Base-by-base conservation (phyloP, 2,329 filamentous ascomycete species). In the Fulvia fulva region DNA sequence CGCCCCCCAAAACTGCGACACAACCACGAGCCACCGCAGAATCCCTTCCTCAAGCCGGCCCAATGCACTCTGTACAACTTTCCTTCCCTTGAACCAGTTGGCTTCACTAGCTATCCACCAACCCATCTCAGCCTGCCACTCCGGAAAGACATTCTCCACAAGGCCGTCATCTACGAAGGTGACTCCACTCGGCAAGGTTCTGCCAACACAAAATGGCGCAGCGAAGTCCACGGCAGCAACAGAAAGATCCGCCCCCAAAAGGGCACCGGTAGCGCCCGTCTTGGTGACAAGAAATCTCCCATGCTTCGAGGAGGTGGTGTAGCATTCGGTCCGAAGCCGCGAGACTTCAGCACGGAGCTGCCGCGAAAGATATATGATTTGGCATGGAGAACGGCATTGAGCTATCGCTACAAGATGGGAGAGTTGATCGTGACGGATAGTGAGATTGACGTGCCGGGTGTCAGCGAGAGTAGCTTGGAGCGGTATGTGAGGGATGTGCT, bases 351-450 rank as follows among this genome's bases (percentile, higher is more conserved):
- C 60, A 95, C 92, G 22, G 83, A 83, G 16, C 80, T 99, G 56
- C 91, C 88, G 68, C 83, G 83, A 71, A 97, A 97, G 79, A 85
- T 96, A 50, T 99, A 99, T 78, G 92, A 97, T 76, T 82, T 95
- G 68, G 94, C 94, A 9, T 97, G 91, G 90, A 86, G 94, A 71
- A 97, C 89, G 45, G 94, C 94, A 11, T 82, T 99, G 64, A 94
- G 89, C 70, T 96, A 96, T 79, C 86, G 94, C 60, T 97, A 94
- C 77, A 82, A 87, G 65, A 85, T 87, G 65, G 94, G 92, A 51
- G 90, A 97, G 78, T 78, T 99, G 68, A 80, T 97, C 64, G 85
- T 99, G 44, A 87, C 94, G 68, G 87, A 93, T 70, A 87, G 91
- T 69, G 86, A 91, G 63, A 83, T 96, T 62, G 60, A 63, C 47